Evolutionary conservation across 2,329 filamentous ascomycete genomes (phyloP).

Genomic region (Aspergillus sp.): DNA sequence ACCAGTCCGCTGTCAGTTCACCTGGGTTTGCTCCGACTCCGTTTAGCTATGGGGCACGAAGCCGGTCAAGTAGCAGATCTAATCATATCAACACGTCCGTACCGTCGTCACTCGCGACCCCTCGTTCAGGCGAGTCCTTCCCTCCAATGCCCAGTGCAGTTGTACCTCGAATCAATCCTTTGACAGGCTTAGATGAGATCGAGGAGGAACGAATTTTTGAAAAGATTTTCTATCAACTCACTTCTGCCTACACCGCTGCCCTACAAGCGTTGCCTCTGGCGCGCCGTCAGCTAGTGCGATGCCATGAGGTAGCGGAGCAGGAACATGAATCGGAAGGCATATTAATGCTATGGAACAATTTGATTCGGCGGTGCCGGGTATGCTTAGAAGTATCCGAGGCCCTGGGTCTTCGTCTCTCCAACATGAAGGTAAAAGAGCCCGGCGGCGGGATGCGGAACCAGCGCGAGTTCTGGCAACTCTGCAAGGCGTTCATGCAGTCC

Average conservation of each 20-base stretch:
- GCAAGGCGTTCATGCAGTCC: constrained; percentile 59
- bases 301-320: constrained; percentile 64
- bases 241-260: constrained; percentile 71
- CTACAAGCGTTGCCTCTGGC: constrained; percentile 70
- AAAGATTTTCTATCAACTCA: constrained; percentile 74
- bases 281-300: constrained; percentile 65
- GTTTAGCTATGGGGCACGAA: constrained; percentile 39
- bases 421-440: constrained; percentile 83
- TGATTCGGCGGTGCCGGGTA: constrained; percentile 70
- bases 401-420: constrained; percentile 70
- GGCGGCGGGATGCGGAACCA: constrained; percentile 64
- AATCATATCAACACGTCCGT: constrained; percentile 53
- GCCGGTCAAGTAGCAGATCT: constrained; percentile 54
- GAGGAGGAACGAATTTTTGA: constrained; percentile 84
- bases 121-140: constrained; percentile 81
- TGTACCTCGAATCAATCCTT: constrained; percentile 53
- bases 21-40: constrained; percentile 34
- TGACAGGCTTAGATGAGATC: constrained; percentile 64
- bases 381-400: constrained; percentile 73
- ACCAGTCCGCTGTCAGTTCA: constrained; percentile 31
- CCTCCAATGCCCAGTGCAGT: constrained; percentile 50
- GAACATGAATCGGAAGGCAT: constrained; percentile 61
- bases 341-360: constrained; percentile 66
- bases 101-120: constrained; percentile 60
- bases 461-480: constrained; percentile 67